Evolutionary conservation across 129 eudicot genomes (phyloP).

Genomic region (Pseudognaphalium luteoalbum): DNA sequence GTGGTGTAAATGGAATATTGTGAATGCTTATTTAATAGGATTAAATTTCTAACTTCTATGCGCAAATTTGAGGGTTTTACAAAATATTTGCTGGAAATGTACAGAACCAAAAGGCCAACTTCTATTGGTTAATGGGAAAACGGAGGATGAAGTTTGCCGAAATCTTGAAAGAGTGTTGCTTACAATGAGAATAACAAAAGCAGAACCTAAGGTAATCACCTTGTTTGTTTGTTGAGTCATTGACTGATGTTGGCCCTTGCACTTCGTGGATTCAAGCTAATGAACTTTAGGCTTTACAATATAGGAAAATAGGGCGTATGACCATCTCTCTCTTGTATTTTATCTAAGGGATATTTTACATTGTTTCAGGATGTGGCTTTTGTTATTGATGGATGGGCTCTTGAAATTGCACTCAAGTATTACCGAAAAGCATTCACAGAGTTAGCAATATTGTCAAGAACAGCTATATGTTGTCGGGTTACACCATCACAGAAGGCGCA

Average conservation of each 20-base stretch:
- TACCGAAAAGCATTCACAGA: conserved; percentile 87
- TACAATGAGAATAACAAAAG: conserved; percentile 85
- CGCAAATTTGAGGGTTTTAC: conserved; percentile 21
- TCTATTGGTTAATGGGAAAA: conserved; percentile 80
- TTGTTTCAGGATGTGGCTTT: conserved; percentile 87
- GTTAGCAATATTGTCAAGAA: conserved; percentile 82
- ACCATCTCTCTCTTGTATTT: conserved; percentile 9
- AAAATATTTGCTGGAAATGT: conserved; percentile 27
- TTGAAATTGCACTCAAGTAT: conserved; percentile 90
- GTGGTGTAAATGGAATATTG: background rate
- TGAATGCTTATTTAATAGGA: conserved; percentile 3
- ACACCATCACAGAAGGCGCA: conserved; percentile 99
- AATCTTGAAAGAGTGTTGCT: conserved; percentile 93
- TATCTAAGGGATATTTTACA: conserved; percentile 7
- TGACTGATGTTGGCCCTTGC: conserved; percentile 18
- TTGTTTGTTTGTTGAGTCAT: background rate
- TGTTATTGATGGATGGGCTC: conserved; percentile 98
- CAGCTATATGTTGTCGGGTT: conserved; percentile 98
- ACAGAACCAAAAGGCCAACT: conserved; percentile 99
- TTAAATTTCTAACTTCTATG: background rate
- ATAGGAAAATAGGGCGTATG: background rate
- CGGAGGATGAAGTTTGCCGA: conserved; percentile 89
- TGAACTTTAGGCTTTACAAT: background rate
- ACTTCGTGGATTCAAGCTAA: background rate
- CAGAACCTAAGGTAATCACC: conserved; percentile 79